Evolutionary conservation across 2,329 filamentous ascomycete genomes (phyloP).

Genomic region (Colletotrichum sp.): DNA sequence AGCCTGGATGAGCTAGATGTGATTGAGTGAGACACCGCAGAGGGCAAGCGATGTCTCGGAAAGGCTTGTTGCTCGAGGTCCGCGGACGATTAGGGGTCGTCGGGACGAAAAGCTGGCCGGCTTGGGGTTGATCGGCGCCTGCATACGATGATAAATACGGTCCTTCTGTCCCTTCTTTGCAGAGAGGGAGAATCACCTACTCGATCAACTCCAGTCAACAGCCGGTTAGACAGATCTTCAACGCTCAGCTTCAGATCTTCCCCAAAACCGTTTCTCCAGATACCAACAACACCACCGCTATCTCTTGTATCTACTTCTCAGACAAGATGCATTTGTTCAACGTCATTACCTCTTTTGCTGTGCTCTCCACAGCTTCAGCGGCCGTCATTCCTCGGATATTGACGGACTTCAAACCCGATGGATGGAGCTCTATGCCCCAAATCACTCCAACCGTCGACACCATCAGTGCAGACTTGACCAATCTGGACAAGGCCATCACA

Average conservation of each 20-base stretch:
- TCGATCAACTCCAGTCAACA: not conserved
- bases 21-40: not conserved
- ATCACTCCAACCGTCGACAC: not conserved
- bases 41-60: not conserved
- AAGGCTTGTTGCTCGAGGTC: not conserved
- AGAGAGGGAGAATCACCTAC: fast-evolving
- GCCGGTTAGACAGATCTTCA: not conserved
- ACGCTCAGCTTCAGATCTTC: not conserved
- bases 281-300: not conserved
- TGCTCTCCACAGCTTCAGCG: not conserved
- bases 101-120: not conserved
- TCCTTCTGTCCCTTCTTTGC: not conserved
- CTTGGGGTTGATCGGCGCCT: not conserved
- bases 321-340: not conserved
- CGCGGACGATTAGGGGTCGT: not conserved
- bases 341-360: not conserved
- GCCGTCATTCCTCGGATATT: not conserved
- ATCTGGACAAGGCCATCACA: not conserved
- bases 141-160: not conserved
- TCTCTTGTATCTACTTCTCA: not conserved
- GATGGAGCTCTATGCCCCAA: not conserved
- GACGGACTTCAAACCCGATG: not conserved
- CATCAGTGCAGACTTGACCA: not conserved
- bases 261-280: not conserved
- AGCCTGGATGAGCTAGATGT: not conserved